These are phyloP conservation scores for Polyporus arcularius DNA, from an alignment of 768 basidiomycete genomes.

Conservation along the genomic window DNA sequence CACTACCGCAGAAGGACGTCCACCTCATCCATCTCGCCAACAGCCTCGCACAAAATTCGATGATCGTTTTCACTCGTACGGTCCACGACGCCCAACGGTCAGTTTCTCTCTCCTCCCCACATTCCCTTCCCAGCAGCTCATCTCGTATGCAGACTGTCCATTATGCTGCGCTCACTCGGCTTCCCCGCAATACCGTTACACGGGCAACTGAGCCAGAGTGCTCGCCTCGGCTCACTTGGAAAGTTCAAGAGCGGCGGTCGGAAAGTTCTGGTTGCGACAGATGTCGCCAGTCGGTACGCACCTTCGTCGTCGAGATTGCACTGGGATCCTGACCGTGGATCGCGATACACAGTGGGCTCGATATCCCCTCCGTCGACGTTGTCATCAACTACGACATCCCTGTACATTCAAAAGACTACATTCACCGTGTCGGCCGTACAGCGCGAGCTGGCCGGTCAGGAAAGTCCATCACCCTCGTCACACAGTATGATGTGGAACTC, in stretches of 20 bases:
- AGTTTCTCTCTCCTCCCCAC: conserved; percentile 17
- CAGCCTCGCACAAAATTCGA: conserved; percentile 86
- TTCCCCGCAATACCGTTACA: conserved; percentile 96
- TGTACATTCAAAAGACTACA: conserved; percentile 98
- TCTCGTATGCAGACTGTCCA: conserved; percentile 60
- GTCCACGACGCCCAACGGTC: conserved; percentile 89
- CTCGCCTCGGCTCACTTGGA: conserved; percentile 86
- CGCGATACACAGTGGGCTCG: conserved; percentile 66
- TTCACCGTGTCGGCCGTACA: conserved; percentile 96
- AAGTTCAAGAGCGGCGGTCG: conserved; percentile 97
- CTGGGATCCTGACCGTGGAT: not conserved
- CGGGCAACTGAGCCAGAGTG: conserved; percentile 92
- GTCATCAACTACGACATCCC: conserved; percentile 99
- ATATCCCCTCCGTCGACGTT: conserved; percentile 93
- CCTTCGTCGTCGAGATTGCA: not conserved
- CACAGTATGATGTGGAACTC: conserved; percentile 97
- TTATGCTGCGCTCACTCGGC: conserved; percentile 86
- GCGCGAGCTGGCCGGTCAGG: conserved; percentile 97
- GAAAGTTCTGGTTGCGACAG: conserved; percentile 91
- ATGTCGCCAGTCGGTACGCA: conserved; percentile 87
- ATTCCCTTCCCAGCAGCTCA: not conserved
- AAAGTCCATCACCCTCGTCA: conserved; percentile 95
- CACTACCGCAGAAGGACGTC: conserved; percentile 88
- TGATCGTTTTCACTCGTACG: conserved; percentile 95
- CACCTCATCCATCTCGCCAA: conserved; percentile 89